Evolutionary conservation across 2,329 filamentous ascomycete genomes (phyloP).

Genomic region (Colletotrichum truncatum): DNA sequence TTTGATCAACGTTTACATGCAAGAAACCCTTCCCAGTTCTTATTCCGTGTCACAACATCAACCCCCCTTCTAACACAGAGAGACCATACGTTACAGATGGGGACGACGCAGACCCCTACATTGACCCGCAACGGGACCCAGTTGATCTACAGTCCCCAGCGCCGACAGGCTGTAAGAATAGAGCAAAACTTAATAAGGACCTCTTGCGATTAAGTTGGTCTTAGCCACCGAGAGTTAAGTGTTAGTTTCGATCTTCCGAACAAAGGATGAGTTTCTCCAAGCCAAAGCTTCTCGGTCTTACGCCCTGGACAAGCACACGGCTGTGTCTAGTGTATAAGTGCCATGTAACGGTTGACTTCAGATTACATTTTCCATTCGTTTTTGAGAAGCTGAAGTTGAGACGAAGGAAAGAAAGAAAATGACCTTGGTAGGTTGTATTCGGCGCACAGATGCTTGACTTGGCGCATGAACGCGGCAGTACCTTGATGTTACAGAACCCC

Average conservation of each 20-base stretch:
- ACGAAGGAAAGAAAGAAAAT: not conserved
- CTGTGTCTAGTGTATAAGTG: no score
- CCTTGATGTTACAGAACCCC: slow-evolving; percentile 21
- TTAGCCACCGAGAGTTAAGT: not conserved
- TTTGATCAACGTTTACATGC: slow-evolving; percentile 17
- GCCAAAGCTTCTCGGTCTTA: not conserved
- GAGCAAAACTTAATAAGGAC: not conserved
- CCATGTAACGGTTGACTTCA: no score
- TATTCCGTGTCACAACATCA: not conserved
- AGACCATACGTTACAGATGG: not conserved
- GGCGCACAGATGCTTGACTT: not conserved
- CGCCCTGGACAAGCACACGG: not conserved
- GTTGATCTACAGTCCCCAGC: not conserved
- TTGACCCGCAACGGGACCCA: not conserved
- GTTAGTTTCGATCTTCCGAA: not conserved
- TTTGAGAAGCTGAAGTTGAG: not conserved
- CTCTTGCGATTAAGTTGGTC: not conserved
- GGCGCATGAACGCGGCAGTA: slow-evolving; percentile 14
- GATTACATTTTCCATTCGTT: no score
- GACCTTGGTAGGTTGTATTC: no score
- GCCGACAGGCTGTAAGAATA: not conserved
- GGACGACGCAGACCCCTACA: not conserved
- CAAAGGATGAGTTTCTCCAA: not conserved
- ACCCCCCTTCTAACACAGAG: not conserved
- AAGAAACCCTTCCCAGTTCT: not conserved